These are phyloP conservation scores for Podila verticillata DNA, from an alignment of 192 early-diverging fungal genomes.

Conservation along the genomic window DNA sequence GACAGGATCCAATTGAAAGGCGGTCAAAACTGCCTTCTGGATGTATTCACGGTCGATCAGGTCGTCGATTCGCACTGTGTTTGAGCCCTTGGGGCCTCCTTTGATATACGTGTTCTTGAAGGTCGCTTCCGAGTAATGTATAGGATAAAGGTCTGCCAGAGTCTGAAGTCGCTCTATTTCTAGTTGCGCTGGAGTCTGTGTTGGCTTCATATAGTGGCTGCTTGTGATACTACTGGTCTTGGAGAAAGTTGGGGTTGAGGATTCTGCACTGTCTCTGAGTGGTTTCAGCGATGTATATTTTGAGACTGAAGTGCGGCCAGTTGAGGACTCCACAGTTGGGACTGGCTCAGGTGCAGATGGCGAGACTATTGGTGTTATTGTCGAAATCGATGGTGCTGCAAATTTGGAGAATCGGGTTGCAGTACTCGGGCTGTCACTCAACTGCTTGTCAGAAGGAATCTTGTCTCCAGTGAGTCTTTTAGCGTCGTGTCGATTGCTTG, in stretches of 20 bases:
- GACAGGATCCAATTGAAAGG: constrained; percentile 59
- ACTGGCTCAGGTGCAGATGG: background rate
- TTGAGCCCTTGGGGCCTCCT: background rate
- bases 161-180: background rate
- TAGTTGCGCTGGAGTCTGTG: background rate
- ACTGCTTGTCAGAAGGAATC: background rate
- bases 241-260: background rate
- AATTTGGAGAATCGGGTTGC: background rate
- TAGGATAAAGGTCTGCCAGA: constrained; percentile 4
- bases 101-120: constrained; percentile 32
- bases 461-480: background rate
- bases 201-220: background rate
- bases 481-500: background rate
- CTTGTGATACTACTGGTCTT: no score
- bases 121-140: constrained; percentile 15
- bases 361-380: background rate
- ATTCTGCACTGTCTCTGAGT: background rate
- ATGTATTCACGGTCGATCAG: constrained; percentile 50
- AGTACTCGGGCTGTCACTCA: background rate
- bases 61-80: constrained; percentile 46
- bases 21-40: constrained; percentile 64
- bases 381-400: background rate
- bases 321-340: background rate
- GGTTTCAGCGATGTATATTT: background rate
- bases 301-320: background rate